phyloP scores from a whole-genome alignment of 176 grass and related monocot genomes.

The Alopecurus myosuroides region DNA sequence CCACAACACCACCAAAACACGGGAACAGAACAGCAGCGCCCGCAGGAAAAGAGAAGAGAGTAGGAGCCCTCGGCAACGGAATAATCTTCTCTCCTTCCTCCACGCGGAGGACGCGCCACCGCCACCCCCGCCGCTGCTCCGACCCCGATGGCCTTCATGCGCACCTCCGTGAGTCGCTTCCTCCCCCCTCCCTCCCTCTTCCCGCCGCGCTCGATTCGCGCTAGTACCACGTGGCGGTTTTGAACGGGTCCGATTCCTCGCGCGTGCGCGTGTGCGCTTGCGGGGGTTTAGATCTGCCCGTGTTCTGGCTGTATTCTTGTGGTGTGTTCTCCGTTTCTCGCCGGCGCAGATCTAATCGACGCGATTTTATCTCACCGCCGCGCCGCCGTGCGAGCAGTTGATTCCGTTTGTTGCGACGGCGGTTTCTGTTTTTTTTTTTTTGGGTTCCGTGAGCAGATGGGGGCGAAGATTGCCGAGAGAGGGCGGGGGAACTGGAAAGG shows the following conservation, averaged over 20 bases:
- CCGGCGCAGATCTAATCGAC: background rate
- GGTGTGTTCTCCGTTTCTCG: background rate
- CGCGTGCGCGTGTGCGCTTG: no score
- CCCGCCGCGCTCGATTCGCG: background rate
- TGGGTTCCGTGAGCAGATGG: background rate
- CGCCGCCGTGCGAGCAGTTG: background rate
- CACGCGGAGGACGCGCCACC: constrained; percentile 17
- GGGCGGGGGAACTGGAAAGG: no score
- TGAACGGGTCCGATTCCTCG: background rate
- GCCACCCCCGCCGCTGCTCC: background rate
- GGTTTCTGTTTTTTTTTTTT: background rate
- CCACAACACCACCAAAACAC: constrained; percentile 12
- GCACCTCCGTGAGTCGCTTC: constrained; percentile 40
- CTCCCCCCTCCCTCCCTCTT: background rate
- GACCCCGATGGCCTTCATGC: constrained; percentile 49
- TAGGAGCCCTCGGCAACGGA: constrained; percentile 2
- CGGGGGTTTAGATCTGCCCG: constrained; percentile 28
- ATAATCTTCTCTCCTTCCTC: background rate
- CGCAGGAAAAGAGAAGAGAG: background rate
- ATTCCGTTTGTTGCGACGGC: background rate
- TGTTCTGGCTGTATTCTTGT: background rate
- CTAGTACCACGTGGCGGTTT: background rate
- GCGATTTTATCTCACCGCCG: background rate
- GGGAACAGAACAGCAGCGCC: background rate
- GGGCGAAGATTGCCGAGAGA: background rate